phyloP scores from a whole-genome alignment of 306 rosid genomes.

The Malus asiatica region DNA sequence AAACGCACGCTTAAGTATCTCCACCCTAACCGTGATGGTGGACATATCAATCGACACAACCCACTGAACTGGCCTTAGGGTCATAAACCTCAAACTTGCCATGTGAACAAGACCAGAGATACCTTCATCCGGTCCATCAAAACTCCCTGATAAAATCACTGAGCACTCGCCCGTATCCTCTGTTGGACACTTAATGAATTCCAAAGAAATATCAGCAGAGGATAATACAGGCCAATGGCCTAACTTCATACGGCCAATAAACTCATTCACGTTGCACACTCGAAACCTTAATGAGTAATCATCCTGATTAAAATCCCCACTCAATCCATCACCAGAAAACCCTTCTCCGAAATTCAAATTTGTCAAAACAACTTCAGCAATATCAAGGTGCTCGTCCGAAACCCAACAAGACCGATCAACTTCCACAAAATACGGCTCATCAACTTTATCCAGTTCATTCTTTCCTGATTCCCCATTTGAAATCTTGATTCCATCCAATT shows the following conservation, averaged over 20 bases:
- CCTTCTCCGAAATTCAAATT: slow-evolving; percentile 48
- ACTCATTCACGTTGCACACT: slow-evolving; percentile 42
- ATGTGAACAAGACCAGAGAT: slow-evolving; percentile 76
- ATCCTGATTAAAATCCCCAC: slow-evolving; percentile 35
- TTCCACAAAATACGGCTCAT: slow-evolving; percentile 59
- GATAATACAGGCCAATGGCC: slow-evolving; percentile 89
- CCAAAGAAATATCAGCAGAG: slow-evolving; percentile 53
- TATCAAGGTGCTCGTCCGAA: slow-evolving; percentile 58
- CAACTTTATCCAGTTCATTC: slow-evolving; percentile 23
- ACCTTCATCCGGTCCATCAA: slow-evolving; percentile 89
- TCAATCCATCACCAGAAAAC: slow-evolving; percentile 38
- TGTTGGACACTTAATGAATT: slow-evolving; percentile 34
- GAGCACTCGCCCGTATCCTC: slow-evolving; percentile 32
- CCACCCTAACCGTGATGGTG: slow-evolving; percentile 72
- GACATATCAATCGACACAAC: slow-evolving; percentile 27
- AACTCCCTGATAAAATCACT: slow-evolving; percentile 63
- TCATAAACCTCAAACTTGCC: slow-evolving; percentile 62
- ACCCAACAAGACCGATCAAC: slow-evolving; percentile 54
- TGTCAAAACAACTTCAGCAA: slow-evolving; percentile 70
- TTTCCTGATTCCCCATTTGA: slow-evolving; percentile 27
- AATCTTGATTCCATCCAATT: slow-evolving; percentile 29
- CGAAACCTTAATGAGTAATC: slow-evolving; percentile 54
- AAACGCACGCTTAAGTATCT: slow-evolving; percentile 53
- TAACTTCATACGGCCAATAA: slow-evolving; percentile 53
- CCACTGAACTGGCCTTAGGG: slow-evolving; percentile 60